Evolutionary conservation across 495 filamentous ascomycete species (phyloP), one percentile per base, ranked within the genome.

Genomic region (Trichocladium uniseriatum): DNA sequence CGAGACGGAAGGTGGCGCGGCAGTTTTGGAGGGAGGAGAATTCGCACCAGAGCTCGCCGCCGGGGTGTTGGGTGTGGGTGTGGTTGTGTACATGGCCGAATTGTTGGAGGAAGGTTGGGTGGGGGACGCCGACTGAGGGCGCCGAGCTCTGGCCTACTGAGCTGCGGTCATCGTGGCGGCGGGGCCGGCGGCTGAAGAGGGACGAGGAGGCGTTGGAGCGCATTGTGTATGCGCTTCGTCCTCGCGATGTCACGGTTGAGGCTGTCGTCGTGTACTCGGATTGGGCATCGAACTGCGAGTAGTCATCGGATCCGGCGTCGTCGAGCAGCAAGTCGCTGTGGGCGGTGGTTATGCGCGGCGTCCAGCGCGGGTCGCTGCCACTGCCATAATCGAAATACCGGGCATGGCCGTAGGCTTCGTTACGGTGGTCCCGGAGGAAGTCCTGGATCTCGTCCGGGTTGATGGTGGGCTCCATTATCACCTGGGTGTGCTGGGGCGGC

Each of bases 11-110:
- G 1, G 7, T 55, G 5, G 24, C 44, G 0, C 43, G 9, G 53
- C 72, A 75, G 18, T 22, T 1, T 0, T 28, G 19, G 11, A 65
- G 44, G 5, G 48, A 55, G 14, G 43, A 36, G 24, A 75, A 69
- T 37, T 75, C 71, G 57, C 72, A 75, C 43, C 68, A 67, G 27
- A 75, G 54, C 0, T 15, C 45, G 0, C 15, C 5, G 16, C 13
- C 14, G 6, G 13, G 8, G 36, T 16, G 19, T 6, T 6, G 6
- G 1, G 13, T 8, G 24, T 4, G 24, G 24, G 24, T 27, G 4
- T 8, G 4, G 8, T 27, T 3, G 24, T 8, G 4, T 3, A 8
- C 24, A 8, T 3, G 24, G 24, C 24, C 24, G 38, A 45, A 32
- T 19, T 56, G 52, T n/a, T 51, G 31, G 2, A 34, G 28, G 32